Base-by-base conservation (phyloP, 208 protist species). In the Trichomonas gallinae region DNA sequence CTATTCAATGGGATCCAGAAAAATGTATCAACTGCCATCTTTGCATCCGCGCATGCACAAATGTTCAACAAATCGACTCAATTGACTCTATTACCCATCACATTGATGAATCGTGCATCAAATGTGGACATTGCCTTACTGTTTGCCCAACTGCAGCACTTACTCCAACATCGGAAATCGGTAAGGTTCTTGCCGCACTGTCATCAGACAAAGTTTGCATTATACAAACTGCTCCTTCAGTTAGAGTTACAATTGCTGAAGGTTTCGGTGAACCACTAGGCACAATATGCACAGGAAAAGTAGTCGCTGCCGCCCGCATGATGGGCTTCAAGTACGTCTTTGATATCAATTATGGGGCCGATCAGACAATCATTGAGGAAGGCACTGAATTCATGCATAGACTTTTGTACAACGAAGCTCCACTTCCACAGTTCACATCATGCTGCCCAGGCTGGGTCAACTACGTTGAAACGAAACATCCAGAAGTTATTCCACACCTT, bases 361-460 rank as follows among this genome's bases (percentile, higher is more conserved):
- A 98, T 46, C 45, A 97, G 34, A 98, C 97, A 0, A 97, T 97
- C 48, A 96, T 98, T 72, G 97, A 98, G 96, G 97, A 98, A 96
- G 97, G 96, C 21, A 81, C 8, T 51, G 97, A 98, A 96, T 83
- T 98, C 44, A 40, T 97, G 0, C 10, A 83, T 4, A 63, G 97
- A 0, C 15, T 97, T 13, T 6, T 44, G 6, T 42, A 97, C 82
- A 23, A 96, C 48, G 82, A 97, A 63, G 63, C 51, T 96, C 81
- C 91, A 21, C 63, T 97, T 44, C 97, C 97, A 31, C 72, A 97
- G 81, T 97, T 97, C 58, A 97, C 97, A 45, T 97, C 97, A 0
- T 97, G 97, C 96, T 97, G 97, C 96, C 97, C 97, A 17, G 97
- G 46, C 11, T 97, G 97, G 97, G 97, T 97, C 72, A 97, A 98